Conservation (phyloP, 495 filamentous ascomycete species). For the Pyrenopolyporus hunteri region DNA sequence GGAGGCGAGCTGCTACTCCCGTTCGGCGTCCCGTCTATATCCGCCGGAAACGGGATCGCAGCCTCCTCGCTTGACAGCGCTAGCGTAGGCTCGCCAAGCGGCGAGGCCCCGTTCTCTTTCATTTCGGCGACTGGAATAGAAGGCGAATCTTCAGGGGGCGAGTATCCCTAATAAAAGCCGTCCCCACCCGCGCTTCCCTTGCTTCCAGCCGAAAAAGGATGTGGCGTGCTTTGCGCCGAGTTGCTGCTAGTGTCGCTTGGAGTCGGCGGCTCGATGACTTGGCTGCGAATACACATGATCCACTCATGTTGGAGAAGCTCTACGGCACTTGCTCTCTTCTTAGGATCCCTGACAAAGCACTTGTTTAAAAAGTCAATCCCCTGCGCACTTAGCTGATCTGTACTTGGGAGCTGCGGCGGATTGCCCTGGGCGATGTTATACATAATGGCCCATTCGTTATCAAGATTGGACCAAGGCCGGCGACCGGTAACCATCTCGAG, state of each 20-base stretch:
- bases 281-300: slow-evolving; percentile 71
- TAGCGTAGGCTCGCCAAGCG: not conserved
- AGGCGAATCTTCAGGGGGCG: slow-evolving; percentile 31
- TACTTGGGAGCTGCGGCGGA: slow-evolving; percentile 77
- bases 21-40: not conserved
- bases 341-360: slow-evolving; percentile 88
- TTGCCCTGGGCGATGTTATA: slow-evolving; percentile 99
- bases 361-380: slow-evolving; percentile 88
- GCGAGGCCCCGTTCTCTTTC: slow-evolving; percentile 11
- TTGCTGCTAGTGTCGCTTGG: slow-evolving; percentile 55
- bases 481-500: slow-evolving; percentile 97
- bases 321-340: slow-evolving; percentile 76
- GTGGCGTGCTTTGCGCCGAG: slow-evolving; percentile 49
- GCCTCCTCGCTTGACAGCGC: not conserved
- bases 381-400: slow-evolving; percentile 80
- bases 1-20: slow-evolving; percentile 1
- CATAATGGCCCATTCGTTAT: slow-evolving; percentile 99
- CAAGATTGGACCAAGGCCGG: slow-evolving; percentile 93
- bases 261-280: slow-evolving; percentile 61
- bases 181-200: slow-evolving; percentile 36
- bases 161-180: slow-evolving; percentile 41
- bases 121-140: slow-evolving; percentile 17
- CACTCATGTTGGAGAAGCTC: slow-evolving; percentile 96
- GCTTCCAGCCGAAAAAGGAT: slow-evolving; percentile 33
- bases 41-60: not conserved